Percentiles rank a stretch among this genome's conserved stretches.
Evolutionary conservation across 371 early-diverging fungal species (phyloP).

Genomic region (Actinomucor elegans): DNA sequence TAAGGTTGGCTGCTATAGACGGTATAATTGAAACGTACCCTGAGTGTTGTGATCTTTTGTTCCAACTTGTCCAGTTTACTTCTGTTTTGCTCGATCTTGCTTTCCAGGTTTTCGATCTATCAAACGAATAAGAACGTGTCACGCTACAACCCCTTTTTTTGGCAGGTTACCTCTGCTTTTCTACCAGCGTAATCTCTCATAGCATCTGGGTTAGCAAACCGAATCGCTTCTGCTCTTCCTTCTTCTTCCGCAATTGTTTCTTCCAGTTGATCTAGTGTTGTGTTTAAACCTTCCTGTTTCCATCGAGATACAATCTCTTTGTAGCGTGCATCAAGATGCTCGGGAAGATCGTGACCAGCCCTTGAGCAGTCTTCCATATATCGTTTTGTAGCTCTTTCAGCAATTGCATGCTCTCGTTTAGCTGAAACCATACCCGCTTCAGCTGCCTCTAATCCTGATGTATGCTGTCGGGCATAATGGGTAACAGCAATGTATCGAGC

Average conservation of each 20-base stretch:
- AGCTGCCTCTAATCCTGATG: slow-evolving; percentile 2
- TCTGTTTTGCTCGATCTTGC: slow-evolving; percentile 36
- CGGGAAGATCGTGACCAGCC: slow-evolving; percentile 39
- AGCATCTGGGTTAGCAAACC: slow-evolving; percentile 49
- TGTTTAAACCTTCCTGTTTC: slow-evolving; percentile 38
- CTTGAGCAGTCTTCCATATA: slow-evolving; percentile 40
- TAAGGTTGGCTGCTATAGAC: no score
- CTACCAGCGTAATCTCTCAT: slow-evolving; percentile 70
- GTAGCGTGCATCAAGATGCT: slow-evolving; percentile 52
- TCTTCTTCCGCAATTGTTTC: slow-evolving; percentile 55
- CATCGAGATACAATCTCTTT: slow-evolving; percentile 35
- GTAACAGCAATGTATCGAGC: not conserved
- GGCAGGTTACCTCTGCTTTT: slow-evolving; percentile 51
- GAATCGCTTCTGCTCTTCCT: slow-evolving; percentile 51
- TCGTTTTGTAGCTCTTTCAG: slow-evolving; percentile 17
- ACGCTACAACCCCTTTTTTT: no score
- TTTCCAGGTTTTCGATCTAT: slow-evolving; percentile 27
- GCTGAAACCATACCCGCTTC: not conserved
- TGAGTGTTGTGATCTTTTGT: slow-evolving; percentile 33
- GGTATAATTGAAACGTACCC: slow-evolving; percentile 26
- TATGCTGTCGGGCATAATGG: not conserved
- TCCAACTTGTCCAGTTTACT: slow-evolving; percentile 23
- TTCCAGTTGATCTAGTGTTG: slow-evolving; percentile 16
- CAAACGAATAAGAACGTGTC: not conserved
- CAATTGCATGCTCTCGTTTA: not conserved